Conservation (phyloP, 2,329 filamentous ascomycete genomes). For the Trichoderma pleuroti region DNA sequence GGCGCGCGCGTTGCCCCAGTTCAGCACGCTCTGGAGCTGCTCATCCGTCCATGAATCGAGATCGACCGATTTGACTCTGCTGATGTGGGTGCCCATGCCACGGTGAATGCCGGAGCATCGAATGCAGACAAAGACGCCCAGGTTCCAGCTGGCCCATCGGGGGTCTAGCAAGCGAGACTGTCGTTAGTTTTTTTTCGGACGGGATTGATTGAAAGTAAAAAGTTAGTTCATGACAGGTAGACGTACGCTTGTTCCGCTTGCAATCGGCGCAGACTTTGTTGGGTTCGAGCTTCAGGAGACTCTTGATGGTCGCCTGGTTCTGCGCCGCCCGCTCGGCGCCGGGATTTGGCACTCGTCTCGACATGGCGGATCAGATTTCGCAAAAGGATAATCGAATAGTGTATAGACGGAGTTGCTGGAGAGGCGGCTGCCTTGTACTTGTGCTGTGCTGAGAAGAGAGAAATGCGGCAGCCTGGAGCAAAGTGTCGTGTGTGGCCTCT, state of each 20-base stretch:
- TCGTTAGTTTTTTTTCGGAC: neutral
- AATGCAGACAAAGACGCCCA: conserved; percentile 96
- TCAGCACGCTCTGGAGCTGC: conserved; percentile 87
- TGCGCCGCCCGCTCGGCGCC: conserved; percentile 84
- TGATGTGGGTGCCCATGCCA: conserved; percentile 98
- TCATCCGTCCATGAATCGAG: conserved; percentile 98
- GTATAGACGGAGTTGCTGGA: neutral
- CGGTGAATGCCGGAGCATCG: conserved; percentile 97
- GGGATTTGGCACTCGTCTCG: conserved; percentile 71
- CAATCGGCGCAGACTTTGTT: conserved; percentile 99
- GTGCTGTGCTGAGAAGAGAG: neutral
- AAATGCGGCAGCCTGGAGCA: conserved; percentile 18
- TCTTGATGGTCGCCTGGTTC: conserved; percentile 93
- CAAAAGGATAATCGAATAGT: neutral
- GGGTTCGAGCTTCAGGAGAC: conserved; percentile 83
- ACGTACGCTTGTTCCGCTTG: conserved; percentile 95
- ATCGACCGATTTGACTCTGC: conserved; percentile 95
- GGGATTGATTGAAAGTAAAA: neutral
- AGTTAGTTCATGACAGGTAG: neutral
- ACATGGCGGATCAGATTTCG: conserved; percentile 54
- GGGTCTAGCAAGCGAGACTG: conserved; percentile 60
- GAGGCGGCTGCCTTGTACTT: neutral
- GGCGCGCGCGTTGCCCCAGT: conserved; percentile 92
- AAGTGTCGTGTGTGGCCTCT: conserved; percentile 10
- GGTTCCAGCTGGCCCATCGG: conserved; percentile 98